Conservation (phyloP, 306 rosid genomes). For the Pachyrhizus erosus region DNA sequence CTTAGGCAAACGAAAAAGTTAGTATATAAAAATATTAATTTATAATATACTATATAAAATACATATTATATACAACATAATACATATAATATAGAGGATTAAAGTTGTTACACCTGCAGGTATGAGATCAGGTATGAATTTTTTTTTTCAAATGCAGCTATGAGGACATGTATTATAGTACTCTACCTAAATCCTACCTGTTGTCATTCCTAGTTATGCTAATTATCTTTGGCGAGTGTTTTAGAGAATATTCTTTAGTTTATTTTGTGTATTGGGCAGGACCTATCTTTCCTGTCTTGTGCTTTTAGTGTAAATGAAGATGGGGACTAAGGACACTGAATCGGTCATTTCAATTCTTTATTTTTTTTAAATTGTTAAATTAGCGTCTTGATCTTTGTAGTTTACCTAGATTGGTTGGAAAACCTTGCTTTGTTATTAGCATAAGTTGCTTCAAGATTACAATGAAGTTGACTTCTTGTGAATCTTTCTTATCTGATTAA, state of each 20-base stretch:
- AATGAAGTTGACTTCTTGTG: constrained; percentile 13
- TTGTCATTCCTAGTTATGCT: neutral
- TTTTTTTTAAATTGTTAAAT: neutral
- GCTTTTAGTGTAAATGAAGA: neutral
- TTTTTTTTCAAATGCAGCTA: no score
- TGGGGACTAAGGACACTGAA: neutral
- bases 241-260: no score
- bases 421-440: neutral
- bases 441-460: constrained; percentile 5
- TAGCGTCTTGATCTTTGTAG: neutral
- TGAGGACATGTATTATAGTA: no score
- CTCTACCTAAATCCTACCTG: no score
- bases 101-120: no score
- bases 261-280: no score
- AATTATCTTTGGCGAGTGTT: neutral
- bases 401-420: neutral
- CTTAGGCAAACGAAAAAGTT: no score
- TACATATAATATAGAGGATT: no score
- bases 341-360: neutral
- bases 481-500: constrained; percentile 34
- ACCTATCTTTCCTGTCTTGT: neutral
- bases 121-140: no score
- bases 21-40: no score
- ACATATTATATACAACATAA: no score
- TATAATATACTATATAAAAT: no score